Evolutionary conservation across 495 filamentous ascomycete genomes (phyloP).

Genomic region (Tuber borchii): DNA sequence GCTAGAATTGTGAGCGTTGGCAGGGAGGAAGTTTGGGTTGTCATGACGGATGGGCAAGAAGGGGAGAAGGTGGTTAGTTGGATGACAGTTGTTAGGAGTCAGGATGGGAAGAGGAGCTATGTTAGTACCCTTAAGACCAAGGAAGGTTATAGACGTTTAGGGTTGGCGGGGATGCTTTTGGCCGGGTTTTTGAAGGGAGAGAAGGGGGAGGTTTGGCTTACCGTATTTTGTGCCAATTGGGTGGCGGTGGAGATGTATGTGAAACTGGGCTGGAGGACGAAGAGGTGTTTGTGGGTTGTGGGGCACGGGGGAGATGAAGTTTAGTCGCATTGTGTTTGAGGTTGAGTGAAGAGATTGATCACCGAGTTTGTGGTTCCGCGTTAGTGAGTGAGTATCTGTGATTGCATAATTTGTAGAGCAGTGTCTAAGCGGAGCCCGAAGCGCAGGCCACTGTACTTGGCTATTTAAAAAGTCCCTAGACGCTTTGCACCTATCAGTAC

Average conservation of each 20-base stretch:
- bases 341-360: not conserved
- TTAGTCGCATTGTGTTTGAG: not conserved
- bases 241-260: constrained; percentile 27
- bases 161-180: constrained; percentile 18
- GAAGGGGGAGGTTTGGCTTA: constrained; percentile 26
- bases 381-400: not conserved
- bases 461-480: no score
- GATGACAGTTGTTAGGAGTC: constrained; percentile 14
- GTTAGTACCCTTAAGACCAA: constrained; percentile 22
- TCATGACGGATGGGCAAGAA: constrained; percentile 9
- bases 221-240: constrained; percentile 29
- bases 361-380: not conserved
- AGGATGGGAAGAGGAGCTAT: constrained; percentile 16
- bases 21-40: constrained; percentile 18
- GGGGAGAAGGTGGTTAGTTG: constrained; percentile 10
- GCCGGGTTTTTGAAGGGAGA: constrained; percentile 9
- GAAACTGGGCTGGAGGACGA: constrained; percentile 20
- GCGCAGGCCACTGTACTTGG: no score
- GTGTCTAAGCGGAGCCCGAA: not conserved
- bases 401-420: not conserved
- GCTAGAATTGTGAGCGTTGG: constrained; percentile 11
- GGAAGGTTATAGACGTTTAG: constrained; percentile 9
- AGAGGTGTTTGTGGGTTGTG: constrained; percentile 27
- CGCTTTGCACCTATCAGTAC: no score
- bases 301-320: not conserved